phyloP scores from a whole-genome alignment of 129 eudicot species.

The Silybum marianum region DNA sequence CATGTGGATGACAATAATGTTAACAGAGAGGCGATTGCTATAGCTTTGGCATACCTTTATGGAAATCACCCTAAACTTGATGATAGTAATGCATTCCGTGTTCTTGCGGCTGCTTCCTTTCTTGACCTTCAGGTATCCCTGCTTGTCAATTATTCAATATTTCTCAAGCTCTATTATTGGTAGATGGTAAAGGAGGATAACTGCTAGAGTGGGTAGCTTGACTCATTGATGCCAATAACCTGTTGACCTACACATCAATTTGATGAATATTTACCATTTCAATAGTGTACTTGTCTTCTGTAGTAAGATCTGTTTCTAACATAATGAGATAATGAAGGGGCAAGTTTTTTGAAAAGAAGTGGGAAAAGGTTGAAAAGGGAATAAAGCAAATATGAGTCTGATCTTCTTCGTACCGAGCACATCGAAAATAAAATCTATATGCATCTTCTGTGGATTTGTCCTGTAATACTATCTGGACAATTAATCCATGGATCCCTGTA shows the following conservation, averaged over 20 bases:
- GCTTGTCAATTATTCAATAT: neutral
- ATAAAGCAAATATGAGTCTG: neutral
- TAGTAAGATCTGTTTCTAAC: neutral
- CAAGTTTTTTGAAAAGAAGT: neutral
- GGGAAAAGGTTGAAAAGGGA: neutral
- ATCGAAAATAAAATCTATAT: neutral
- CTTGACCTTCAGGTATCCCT: conserved; percentile 93
- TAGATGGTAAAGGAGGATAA: neutral
- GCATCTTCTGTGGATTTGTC: neutral
- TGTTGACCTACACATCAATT: neutral
- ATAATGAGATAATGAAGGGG: neutral
- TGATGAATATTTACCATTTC: neutral
- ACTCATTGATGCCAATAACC: neutral
- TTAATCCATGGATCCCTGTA: neutral
- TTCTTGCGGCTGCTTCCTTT: conserved; percentile 98
- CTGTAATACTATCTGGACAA: neutral
- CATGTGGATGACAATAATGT: conserved; percentile 86
- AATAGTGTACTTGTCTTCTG: neutral
- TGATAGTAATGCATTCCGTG: conserved; percentile 93
- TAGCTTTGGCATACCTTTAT: conserved; percentile 89
- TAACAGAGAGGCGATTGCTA: conserved; percentile 85
- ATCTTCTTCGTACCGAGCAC: neutral
- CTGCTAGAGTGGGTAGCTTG: neutral
- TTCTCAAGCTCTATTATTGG: neutral
- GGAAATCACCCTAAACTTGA: conserved; percentile 95